Base-by-base conservation (phyloP, 345 rosid genomes). In the Gossypium bickii region DNA sequence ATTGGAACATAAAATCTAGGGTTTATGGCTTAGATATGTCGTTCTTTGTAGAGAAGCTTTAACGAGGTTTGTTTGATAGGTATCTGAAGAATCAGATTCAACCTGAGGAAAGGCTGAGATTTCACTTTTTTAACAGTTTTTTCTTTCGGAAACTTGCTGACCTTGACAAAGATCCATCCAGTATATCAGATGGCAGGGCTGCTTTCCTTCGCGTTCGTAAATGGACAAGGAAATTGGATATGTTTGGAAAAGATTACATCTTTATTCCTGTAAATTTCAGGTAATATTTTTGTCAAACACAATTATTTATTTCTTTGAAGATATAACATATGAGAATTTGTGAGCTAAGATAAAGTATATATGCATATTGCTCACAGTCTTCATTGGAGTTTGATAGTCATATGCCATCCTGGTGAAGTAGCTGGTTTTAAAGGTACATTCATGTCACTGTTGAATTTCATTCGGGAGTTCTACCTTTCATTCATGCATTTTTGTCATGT, bases 61-160 rank as follows among this genome's bases (percentile, higher is more conserved):
- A 66, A 57, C 27, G 51, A 49, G 24, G 34, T 72, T 62, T 78
- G 69, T 22, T 80, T 80, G 34, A 61, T 88, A 95, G 99, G 87
- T 93, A 95, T 80, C 74, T 95, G 69, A 91, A 90, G 92, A 91
- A 89, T 78, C 90, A 79, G 82, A 87, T 95, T 82, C 87, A 76
- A 74, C 70, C 82, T 2, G 90, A 87, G 73, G 97, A 91, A 62
- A 87, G 73, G 67, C 89, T 78, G 24, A 88, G 93, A 77, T 93
- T 83, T 73, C 96, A 95, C 82, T 95, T 95, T 79, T 95, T 95
- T 80, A 95, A 95, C 77, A 95, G 99, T 78, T 95, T 95, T 85
- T 95, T 95, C 93, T 95, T 95, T 82, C 87, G 97, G 51, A 95
- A 95, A 91, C 98, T 95, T 77, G 99, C 97, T 78, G 99, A 95